Evolutionary conservation across 2,329 filamentous ascomycete species (phyloP), one percentile per base, ranked within the genome.

Genomic region (Epichloe gansuensis): DNA sequence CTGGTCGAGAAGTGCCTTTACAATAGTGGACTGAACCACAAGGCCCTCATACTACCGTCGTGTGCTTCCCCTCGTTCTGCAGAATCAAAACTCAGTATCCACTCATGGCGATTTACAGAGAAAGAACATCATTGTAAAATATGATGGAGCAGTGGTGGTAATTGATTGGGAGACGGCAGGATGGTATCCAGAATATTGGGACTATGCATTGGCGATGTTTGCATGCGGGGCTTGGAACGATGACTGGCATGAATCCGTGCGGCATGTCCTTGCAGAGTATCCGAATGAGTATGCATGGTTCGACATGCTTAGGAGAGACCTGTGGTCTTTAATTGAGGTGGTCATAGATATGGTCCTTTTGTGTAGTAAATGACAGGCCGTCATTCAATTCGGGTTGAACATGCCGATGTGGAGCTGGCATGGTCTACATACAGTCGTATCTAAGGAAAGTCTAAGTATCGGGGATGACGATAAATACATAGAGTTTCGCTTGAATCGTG

Each of bases 51-150:
- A 15, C 21, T 48, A 48, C 15, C 4, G 31, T 70, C 5, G 58
- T 70, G 3, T 67, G 72, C 43, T 74, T 74, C 57, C 52, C 5
- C 13, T 42, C 4, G 25, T 50, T 39, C 23, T 53, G 17, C 42
- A 25, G 6, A n/a, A 25, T 39, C 38, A 54, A 21, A 51, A 13
- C 5, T 12, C 23, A 31, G 48, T 48, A 4, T 51, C 51, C 7
- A 54, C 49, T 9, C 31, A 54, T 45, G 39, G 49, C 21, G 48
- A 52, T 25, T 38, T 53, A 41, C 52, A 53, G 34, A 38, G 47
- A 21, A 53, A 50, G n/a, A 53, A 53, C 15, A 46, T 53, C 0
- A 50, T 46, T 2, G 13, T 50, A 3, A 46, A 11, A 38, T 28
- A 50, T 15, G 9, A 53, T 15, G 41, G 31, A 42, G 23, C 43